These are phyloP conservation scores for Planoprotostelium fungivorum DNA, from an alignment of 78 protist genomes.

Conservation along the genomic window DNA sequence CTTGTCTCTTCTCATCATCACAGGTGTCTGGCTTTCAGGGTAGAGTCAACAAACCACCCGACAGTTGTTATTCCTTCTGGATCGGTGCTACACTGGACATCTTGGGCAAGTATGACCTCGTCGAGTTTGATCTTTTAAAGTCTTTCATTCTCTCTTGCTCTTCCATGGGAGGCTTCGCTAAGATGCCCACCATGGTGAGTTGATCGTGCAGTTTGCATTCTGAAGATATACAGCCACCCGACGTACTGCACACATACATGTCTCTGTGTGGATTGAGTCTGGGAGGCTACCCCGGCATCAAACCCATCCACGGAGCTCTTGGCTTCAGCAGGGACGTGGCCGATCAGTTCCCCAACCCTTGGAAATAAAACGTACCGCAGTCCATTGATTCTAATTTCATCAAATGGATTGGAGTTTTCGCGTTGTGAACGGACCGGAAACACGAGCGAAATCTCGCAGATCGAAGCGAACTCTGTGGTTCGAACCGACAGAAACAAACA, in stretches of 20 bases:
- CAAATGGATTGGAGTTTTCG: too few relatives aligned
- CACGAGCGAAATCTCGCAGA: too few relatives aligned
- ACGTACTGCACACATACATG: conserved; percentile 52
- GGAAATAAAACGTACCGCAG: too few relatives aligned
- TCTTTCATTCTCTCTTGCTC: conserved; percentile 20
- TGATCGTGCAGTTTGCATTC: neutral
- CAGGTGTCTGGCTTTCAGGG: conserved; percentile 90
- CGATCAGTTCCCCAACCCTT: too few relatives aligned
- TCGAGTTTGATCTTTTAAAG: conserved; percentile 13
- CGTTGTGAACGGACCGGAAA: too few relatives aligned
- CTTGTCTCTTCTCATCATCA: neutral
- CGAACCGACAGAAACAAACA: too few relatives aligned
- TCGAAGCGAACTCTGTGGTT: too few relatives aligned
- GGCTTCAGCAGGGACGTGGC: neutral
- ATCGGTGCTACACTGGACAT: conserved; percentile 75
- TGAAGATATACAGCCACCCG: conserved; percentile 17
- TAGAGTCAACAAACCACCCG: conserved; percentile 92
- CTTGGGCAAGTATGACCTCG: conserved; percentile 13
- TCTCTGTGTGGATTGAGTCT: conserved; percentile 31
- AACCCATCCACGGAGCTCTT: neutral
- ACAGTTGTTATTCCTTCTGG: conserved; percentile 96
- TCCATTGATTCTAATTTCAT: too few relatives aligned
- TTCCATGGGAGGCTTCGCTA: conserved; percentile 44
- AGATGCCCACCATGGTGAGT: conserved; percentile 11
- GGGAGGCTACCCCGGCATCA: neutral